Evolutionary conservation across 768 basidiomycete genomes (phyloP).

Genomic region (Tricholoma bakamatsutake): DNA sequence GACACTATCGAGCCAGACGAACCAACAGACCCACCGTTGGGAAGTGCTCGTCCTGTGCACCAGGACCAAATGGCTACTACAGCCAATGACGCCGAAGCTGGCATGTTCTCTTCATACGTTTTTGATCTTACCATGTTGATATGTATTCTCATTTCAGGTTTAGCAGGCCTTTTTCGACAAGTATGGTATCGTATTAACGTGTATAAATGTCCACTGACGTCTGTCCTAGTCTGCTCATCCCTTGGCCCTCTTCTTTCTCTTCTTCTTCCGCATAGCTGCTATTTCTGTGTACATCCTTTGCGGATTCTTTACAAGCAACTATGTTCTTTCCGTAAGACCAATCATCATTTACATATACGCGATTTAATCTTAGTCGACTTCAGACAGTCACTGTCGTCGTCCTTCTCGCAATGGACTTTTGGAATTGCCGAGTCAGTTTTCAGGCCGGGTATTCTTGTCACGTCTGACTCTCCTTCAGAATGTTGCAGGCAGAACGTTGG

Average conservation of each 20-base stretch:
- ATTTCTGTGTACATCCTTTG: slow-evolving; percentile 90
- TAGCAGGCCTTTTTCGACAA: slow-evolving; percentile 74
- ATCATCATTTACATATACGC: background rate
- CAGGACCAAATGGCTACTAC: slow-evolving; percentile 44
- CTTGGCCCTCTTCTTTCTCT: slow-evolving; percentile 80
- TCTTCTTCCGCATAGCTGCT: slow-evolving; percentile 83
- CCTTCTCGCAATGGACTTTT: slow-evolving; percentile 95
- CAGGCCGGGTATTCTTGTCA: background rate
- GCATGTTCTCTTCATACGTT: slow-evolving; percentile 30
- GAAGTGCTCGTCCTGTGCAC: slow-evolving; percentile 33
- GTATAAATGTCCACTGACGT: slow-evolving; percentile 7
- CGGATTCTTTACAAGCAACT: slow-evolving; percentile 84
- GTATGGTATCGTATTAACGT: slow-evolving; percentile 29
- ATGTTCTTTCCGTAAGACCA: slow-evolving; percentile 80
- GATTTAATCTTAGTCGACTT: background rate
- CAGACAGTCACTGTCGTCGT: slow-evolving; percentile 91
- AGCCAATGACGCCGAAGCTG: slow-evolving; percentile 70
- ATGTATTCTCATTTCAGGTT: slow-evolving; percentile 36
- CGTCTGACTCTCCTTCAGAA: slow-evolving; percentile 45
- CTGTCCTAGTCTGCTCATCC: slow-evolving; percentile 71
- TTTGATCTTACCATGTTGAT: slow-evolving; percentile 1
- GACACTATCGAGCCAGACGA: slow-evolving; percentile 90
- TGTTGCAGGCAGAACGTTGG: slow-evolving; percentile 87
- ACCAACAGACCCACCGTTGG: slow-evolving; percentile 28
- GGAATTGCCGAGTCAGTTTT: slow-evolving; percentile 84